phyloP scores from a whole-genome alignment of 345 rosid species.

The Anacardium occidentale region DNA sequence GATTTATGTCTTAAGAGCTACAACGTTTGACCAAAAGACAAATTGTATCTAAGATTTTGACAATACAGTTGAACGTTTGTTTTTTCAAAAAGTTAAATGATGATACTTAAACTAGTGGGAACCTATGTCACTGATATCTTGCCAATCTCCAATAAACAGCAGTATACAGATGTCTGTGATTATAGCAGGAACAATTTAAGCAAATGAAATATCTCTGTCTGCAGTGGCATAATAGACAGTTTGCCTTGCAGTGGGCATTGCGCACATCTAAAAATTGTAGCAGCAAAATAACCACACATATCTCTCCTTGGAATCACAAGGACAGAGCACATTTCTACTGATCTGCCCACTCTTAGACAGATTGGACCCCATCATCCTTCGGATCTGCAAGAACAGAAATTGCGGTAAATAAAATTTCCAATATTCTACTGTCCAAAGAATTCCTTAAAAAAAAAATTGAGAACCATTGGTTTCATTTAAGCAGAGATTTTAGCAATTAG shows the following conservation, averaged over 20 bases:
- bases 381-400: conserved; percentile 49
- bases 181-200: background rate
- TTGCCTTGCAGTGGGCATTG: no score
- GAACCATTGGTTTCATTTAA: background rate
- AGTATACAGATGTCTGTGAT: background rate
- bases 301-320: conserved; percentile 96
- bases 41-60: background rate
- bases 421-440: background rate
- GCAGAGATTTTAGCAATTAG: background rate
- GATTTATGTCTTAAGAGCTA: background rate
- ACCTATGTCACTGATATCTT: background rate
- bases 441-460: background rate
- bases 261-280: no score
- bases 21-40: background rate
- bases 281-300: conserved; percentile 63
- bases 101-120: background rate
- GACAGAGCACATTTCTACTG: conserved; percentile 90
- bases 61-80: background rate
- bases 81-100: background rate
- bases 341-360: conserved; percentile 88
- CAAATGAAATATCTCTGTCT: background rate
- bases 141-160: background rate
- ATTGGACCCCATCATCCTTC: conserved; percentile 87
- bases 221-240: background rate
- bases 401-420: background rate